Conservation (phyloP, 2,329 filamentous ascomycete genomes). For the Pseudogymnoascus sp. region DNA sequence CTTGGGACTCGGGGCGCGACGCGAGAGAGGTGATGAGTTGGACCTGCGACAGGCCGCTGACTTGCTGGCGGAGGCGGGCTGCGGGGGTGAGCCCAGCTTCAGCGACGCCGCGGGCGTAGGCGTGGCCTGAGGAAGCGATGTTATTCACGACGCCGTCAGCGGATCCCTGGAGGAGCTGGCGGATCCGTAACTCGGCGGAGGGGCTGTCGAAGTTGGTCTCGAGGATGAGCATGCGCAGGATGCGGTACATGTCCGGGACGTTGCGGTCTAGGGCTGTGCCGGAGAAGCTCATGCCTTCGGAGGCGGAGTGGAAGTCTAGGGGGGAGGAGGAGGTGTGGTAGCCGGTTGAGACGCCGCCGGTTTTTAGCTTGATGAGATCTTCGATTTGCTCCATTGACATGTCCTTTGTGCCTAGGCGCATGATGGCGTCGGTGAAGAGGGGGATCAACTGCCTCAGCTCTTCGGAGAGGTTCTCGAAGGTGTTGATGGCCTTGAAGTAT, state of each 20-base stretch:
- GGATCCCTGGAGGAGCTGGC: conserved; percentile 76
- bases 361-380: conserved; percentile 92
- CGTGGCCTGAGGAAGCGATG: conserved; percentile 83
- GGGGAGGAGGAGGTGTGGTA: conserved; percentile 80
- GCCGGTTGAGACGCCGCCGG: conserved; percentile 77
- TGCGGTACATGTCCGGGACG: conserved; percentile 81
- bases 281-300: conserved; percentile 75
- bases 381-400: conserved; percentile 92
- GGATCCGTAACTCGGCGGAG: conserved; percentile 72
- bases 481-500: conserved; percentile 87
- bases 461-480: conserved; percentile 69
- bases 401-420: conserved; percentile 82
- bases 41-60: conserved; percentile 84
- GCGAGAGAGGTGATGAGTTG: conserved; percentile 75
- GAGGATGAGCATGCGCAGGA: conserved; percentile 69
- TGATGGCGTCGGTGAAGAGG: conserved; percentile 83
- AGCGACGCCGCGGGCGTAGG: conserved; percentile 75
- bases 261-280: conserved; percentile 88
- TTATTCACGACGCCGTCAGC: conserved; percentile 86
- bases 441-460: conserved; percentile 80
- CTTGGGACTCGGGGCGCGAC: conserved; percentile 59
- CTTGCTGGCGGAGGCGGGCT: conserved; percentile 70
- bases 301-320: conserved; percentile 58
- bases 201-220: conserved; percentile 87
- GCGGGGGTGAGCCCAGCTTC: conserved; percentile 69